A percentile compares a stretch with the other conserved stretches of the same genome.
Conservation (phyloP, 352 stramenopile genomes). For the Pythium vanterpoolii region DNA sequence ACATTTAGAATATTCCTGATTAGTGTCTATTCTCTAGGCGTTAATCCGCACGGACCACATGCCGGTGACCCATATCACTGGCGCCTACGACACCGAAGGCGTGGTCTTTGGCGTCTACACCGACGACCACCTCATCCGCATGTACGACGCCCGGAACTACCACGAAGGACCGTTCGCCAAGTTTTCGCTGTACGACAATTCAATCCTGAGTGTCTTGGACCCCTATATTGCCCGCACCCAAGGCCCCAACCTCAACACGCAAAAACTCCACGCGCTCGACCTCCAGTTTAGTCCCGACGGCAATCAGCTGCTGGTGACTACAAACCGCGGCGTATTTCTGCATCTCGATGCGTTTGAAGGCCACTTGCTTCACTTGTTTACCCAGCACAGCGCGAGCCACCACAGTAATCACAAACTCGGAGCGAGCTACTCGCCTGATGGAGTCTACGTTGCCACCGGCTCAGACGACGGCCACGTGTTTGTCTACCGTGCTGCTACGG, state of each 20-base stretch:
- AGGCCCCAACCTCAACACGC: conserved; percentile 44
- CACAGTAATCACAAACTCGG: conserved; percentile 48
- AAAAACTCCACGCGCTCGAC: conserved; percentile 70
- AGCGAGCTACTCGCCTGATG: conserved; percentile 67
- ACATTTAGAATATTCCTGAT: background rate
- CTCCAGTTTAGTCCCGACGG: conserved; percentile 86
- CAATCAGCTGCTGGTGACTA: conserved; percentile 81
- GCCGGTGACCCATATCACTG: conserved; percentile 60
- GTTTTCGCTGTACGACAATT: conserved; percentile 81
- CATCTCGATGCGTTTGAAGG: conserved; percentile 86
- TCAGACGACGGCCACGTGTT: conserved; percentile 72
- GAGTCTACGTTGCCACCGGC: conserved; percentile 67
- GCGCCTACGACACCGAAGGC: conserved; percentile 77
- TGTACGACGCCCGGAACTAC: conserved; percentile 88
- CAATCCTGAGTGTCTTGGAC: conserved; percentile 53
- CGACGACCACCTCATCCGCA: conserved; percentile 81
- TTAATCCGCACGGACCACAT: conserved; percentile 64
- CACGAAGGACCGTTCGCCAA: conserved; percentile 86
- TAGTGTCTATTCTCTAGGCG: conserved; percentile 28
- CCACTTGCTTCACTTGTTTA: conserved; percentile 70
- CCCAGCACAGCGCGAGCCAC: conserved; percentile 39
- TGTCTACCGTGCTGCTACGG: conserved; percentile 59
- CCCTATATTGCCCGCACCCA: conserved; percentile 57
- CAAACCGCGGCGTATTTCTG: conserved; percentile 76
- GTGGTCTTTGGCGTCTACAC: conserved; percentile 86